phyloP scores from a whole-genome alignment of 768 basidiomycete species.

The Roridomyces roridus region DNA sequence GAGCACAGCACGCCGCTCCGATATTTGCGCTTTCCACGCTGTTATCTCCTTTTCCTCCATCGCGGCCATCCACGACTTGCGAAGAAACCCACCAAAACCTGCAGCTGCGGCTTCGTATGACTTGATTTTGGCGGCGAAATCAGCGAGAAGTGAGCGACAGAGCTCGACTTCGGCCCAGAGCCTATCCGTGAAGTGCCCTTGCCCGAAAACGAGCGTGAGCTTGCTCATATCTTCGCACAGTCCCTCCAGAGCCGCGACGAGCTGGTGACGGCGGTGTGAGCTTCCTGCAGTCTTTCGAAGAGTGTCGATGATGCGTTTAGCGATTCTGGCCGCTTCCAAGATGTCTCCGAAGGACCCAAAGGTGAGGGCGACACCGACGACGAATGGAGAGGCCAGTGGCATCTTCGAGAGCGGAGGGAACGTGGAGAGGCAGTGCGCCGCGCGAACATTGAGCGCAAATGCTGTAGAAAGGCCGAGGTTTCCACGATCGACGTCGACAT shows the following conservation, averaged over 20 bases:
- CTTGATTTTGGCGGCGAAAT: slow-evolving; percentile 4
- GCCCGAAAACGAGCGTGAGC: not conserved
- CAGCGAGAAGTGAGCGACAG: slow-evolving; percentile 7
- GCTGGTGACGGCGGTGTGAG: not conserved
- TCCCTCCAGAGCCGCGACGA: not conserved
- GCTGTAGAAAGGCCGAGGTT: too few species aligned
- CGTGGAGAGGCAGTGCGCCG: too few species aligned
- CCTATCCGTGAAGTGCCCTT: slow-evolving; percentile 1
- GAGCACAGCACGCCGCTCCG: slow-evolving; percentile 4
- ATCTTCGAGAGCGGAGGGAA: too few species aligned
- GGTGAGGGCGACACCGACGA: slow-evolving; percentile 11
- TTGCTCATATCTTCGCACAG: not conserved
- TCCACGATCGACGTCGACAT: too few species aligned
- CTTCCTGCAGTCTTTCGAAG: not conserved
- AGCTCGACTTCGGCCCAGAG: slow-evolving; percentile 3
- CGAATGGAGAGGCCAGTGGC: too few species aligned
- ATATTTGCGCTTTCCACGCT: slow-evolving; percentile 6
- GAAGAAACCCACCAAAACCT: not conserved
- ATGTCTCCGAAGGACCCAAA: not conserved
- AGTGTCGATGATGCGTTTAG: slow-evolving; percentile 10
- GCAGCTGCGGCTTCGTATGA: not conserved
- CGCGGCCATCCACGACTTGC: not conserved
- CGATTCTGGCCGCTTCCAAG: slow-evolving; percentile 9
- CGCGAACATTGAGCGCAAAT: too few species aligned
- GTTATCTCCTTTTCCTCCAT: slow-evolving; percentile 5